These are phyloP conservation scores for Diversispora epigaea DNA, from an alignment of 192 early-diverging fungal genomes.

Conservation along the genomic window DNA sequence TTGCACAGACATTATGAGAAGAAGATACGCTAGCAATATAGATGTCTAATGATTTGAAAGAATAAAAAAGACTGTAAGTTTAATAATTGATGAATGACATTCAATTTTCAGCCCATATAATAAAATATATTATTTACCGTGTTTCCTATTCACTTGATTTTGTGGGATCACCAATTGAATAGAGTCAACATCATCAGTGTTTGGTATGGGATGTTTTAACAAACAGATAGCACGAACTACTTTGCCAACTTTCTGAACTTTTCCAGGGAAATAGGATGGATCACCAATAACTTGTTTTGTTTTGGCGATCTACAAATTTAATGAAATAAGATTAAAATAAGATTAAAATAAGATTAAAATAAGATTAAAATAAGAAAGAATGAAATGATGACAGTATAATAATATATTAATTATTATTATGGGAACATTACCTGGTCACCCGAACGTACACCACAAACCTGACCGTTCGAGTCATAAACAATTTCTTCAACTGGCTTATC, in stretches of 20 bases:
- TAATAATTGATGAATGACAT: background rate
- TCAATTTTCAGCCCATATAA: background rate
- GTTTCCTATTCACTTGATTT: conserved; percentile 89
- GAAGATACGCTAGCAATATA: conserved; percentile 90
- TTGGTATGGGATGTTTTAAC: conserved; percentile 87
- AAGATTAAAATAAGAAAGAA: background rate
- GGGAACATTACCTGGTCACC: conserved; percentile 65
- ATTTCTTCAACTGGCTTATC: conserved; percentile 90
- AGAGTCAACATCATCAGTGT: conserved; percentile 81
- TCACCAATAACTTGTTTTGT: conserved; percentile 92
- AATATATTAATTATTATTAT: background rate
- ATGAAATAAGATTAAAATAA: background rate
- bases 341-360: background rate
- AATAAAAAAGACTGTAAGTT: background rate
- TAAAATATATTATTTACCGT: conserved; percentile 37
- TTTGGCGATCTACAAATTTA: conserved; percentile 56
- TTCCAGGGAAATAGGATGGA: conserved; percentile 85
- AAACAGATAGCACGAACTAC: conserved; percentile 98
- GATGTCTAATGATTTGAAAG: conserved; percentile 62
- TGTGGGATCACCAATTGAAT: conserved; percentile 97
- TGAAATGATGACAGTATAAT: background rate
- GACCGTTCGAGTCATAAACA: conserved; percentile 77
- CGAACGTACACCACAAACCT: conserved; percentile 85
- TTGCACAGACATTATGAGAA: conserved; percentile 90
- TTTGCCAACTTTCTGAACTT: conserved; percentile 78